phyloP scores from a whole-genome alignment of 257 asterid species.

The Salvia splendens region DNA sequence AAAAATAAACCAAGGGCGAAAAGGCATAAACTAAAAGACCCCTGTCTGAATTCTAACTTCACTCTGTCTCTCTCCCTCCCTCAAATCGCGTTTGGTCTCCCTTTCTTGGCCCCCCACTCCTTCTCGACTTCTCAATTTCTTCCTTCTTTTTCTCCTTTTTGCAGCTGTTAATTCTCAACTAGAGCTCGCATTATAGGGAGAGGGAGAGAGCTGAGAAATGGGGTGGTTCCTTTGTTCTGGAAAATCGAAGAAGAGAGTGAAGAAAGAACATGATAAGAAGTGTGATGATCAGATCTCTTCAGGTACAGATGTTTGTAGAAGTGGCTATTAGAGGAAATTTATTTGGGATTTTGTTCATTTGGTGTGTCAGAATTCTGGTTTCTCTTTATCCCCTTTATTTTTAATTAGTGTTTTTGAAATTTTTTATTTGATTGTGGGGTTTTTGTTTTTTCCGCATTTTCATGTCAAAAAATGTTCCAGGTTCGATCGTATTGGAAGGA shows the following conservation, averaged over 20 bases:
- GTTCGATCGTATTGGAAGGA: conserved; percentile 4
- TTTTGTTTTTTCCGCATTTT: conserved; percentile 23
- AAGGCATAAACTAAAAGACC: conserved; percentile 42
- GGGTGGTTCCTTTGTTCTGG: conserved; percentile 75
- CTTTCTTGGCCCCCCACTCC: conserved; percentile 33
- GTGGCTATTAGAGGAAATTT: neutral
- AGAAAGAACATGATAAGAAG: conserved; percentile 42
- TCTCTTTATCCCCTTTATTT: neutral
- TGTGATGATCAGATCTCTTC: conserved; percentile 77
- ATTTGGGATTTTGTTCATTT: conserved; percentile 18
- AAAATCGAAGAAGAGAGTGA: conserved; percentile 64
- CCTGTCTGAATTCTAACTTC: conserved; percentile 40
- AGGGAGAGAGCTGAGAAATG: conserved; percentile 34
- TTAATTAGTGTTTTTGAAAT: neutral
- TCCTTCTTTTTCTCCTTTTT: conserved; percentile 11
- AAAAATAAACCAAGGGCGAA: conserved; percentile 36
- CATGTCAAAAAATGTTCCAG: neutral
- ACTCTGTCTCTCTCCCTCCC: conserved; percentile 31
- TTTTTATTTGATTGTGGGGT: neutral
- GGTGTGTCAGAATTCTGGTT: conserved; percentile 20
- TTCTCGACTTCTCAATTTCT: conserved; percentile 27
- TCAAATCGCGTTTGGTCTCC: conserved; percentile 36
- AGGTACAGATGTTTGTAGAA: conserved; percentile 44
- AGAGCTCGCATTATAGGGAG: conserved; percentile 8
- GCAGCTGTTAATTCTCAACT: conserved; percentile 3